phyloP scores from a whole-genome alignment of 2,329 filamentous ascomycete genomes.

The Exophiala xenobiotica region DNA sequence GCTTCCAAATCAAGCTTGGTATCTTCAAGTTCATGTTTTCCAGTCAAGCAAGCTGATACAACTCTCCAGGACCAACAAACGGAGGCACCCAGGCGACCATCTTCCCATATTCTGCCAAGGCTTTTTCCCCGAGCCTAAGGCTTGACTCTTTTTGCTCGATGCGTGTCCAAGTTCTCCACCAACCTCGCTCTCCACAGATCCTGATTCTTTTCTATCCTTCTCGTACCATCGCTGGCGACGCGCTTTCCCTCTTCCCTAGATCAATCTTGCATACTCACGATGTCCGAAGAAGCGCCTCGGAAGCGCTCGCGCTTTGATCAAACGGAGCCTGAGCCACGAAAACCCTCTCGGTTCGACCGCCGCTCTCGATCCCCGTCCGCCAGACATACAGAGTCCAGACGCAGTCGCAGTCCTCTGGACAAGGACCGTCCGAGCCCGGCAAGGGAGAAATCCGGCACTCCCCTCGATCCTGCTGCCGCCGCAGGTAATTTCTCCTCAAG shows the following conservation, averaged over 20 bases:
- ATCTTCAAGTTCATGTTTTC: too few relatives aligned
- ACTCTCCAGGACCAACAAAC: too few relatives aligned
- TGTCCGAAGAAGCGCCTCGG: conserved; percentile 30
- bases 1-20: background rate
- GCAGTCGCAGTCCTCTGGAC: conserved; percentile 78
- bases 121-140: too few relatives aligned
- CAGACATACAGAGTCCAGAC: conserved; percentile 65
- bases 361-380: conserved; percentile 79
- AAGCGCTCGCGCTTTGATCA: conserved; percentile 96
- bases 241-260: background rate
- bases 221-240: too few relatives aligned
- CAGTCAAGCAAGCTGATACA: too few relatives aligned
- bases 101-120: conserved; percentile 1
- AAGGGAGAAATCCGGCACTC: conserved; percentile 47
- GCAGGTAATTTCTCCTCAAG: conserved; percentile 60
- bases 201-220: background rate
- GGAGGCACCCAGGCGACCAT: too few relatives aligned
- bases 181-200: background rate
- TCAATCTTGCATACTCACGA: conserved; percentile 3
- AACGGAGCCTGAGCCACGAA: conserved; percentile 75
- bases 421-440: conserved; percentile 52
- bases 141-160: too few relatives aligned
- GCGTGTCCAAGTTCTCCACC: too few relatives aligned
- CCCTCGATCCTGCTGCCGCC: conserved; percentile 70
- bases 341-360: conserved; percentile 80